Evolutionary conservation across 805 yeast species (phyloP), one percentile per base, ranked within the genome.

Genomic region (Candida ficus): DNA sequence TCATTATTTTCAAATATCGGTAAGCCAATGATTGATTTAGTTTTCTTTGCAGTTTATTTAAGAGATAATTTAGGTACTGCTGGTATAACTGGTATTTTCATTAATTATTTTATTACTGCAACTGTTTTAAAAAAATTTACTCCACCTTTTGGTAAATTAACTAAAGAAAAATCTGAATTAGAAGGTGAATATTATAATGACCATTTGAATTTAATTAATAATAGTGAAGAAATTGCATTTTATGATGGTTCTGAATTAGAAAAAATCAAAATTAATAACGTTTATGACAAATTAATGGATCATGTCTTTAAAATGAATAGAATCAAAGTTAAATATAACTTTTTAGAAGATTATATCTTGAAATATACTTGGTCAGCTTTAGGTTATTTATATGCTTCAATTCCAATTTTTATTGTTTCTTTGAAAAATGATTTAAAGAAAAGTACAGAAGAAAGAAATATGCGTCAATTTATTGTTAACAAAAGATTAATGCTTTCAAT

Each of bases 301-400:
- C 87, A 81, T 47, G 64, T 78, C 41, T 61, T 70, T 34, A 66
- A 67, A 39, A 76, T 80, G 42, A 76, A 79, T 49, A 68, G 75
- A 45, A 68, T 73, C 30, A 75, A 83, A 44, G 80, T 85, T 41
- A 63, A 71, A 10, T 90, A 88, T 60, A 81, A 80, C 38, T 69
- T 86, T 46, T 61, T 84, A 44, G 96, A 90, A 64, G 95, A 88
- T 57, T 87, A 88, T 55, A 77, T 89, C 35, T 73, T 90, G 60
- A 90, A 89, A 63, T 88, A 86, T 57, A 78, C 91, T 11, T 90
- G 97, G 97, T 88, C 96, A 4, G 96, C 95, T 0, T 74, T 90
- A 64, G 96, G 97, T n/a, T 89, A 88, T 58, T 62, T 89, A 18
- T 89, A 87, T 64, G 86, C 96, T 0, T 83, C 95, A 1, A 73